phyloP scores from a whole-genome alignment of 306 rosid genomes.

The Vigna trinervia region DNA sequence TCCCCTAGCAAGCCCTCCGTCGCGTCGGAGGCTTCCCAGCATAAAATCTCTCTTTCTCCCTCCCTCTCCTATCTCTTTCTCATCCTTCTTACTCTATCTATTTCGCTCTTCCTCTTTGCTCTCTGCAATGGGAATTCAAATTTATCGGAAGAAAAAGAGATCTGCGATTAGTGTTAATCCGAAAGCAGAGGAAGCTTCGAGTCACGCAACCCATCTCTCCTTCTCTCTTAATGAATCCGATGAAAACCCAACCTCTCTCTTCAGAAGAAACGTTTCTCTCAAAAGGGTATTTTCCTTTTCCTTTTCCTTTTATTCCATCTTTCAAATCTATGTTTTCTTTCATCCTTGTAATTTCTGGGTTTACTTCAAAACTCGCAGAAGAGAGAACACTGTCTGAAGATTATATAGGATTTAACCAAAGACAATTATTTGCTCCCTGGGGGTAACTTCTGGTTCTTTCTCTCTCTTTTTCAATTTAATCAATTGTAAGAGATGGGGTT shows the following conservation, averaged over 20 bases:
- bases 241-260: conserved; percentile 43
- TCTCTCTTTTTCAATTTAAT: neutral
- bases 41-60: neutral
- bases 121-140: conserved; percentile 1
- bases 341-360: neutral
- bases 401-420: conserved; percentile 40
- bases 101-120: neutral
- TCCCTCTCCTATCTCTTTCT: neutral
- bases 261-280: conserved; percentile 34
- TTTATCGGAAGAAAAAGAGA: conserved; percentile 51
- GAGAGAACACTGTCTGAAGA: conserved; percentile 49
- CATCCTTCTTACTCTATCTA: neutral
- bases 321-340: neutral
- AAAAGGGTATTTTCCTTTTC: conserved; percentile 53
- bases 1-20: no score
- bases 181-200: conserved; percentile 49
- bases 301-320: neutral
- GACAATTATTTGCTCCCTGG: conserved; percentile 33
- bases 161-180: conserved; percentile 41
- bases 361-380: conserved; percentile 45
- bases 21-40: no score
- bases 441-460: conserved; percentile 43
- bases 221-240: conserved; percentile 66
- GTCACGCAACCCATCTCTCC: conserved; percentile 63
- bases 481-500: no score